Evolutionary conservation across 208 protist genomes (phyloP).

Genomic region (Angomonas deanei): DNA sequence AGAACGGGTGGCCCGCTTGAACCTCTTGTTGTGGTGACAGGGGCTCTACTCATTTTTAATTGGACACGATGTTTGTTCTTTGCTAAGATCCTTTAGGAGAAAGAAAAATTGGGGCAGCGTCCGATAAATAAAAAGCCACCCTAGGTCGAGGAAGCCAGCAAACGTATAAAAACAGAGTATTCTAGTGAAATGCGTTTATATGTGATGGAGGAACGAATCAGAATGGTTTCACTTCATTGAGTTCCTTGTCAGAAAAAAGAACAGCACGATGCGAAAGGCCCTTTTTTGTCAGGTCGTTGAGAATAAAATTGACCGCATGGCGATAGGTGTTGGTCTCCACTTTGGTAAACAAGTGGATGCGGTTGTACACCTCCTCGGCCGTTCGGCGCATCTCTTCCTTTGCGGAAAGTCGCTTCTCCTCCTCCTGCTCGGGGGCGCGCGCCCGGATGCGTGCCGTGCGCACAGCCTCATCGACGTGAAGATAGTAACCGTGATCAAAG

Average conservation of each 20-base stretch:
- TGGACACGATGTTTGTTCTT: neutral
- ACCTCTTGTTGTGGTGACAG: too few species aligned
- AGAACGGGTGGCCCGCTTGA: slow-evolving; percentile 11
- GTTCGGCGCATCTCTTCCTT: slow-evolving; percentile 41
- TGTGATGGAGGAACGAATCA: slow-evolving; percentile 8
- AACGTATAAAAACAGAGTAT: too few species aligned
- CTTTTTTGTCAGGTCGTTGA: slow-evolving; percentile 16
- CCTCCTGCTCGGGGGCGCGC: slow-evolving; percentile 45
- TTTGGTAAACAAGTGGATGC: slow-evolving; percentile 27
- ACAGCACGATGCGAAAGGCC: slow-evolving; percentile 21
- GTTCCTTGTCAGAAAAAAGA: slow-evolving; percentile 35
- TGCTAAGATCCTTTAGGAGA: neutral
- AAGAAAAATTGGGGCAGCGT: neutral
- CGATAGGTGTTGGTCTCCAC: slow-evolving; percentile 40
- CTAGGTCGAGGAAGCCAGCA: neutral
- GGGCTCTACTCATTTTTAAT: neutral
- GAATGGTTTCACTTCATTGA: slow-evolving; percentile 30
- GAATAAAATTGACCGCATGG: slow-evolving; percentile 47
- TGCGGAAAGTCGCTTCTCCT: slow-evolving; percentile 49
- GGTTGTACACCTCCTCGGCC: slow-evolving; percentile 48
- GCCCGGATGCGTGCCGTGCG: slow-evolving; percentile 43
- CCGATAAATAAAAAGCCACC: neutral
- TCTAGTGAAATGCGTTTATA: too few species aligned
- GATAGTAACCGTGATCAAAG: slow-evolving; percentile 24
- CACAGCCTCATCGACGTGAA: slow-evolving; percentile 53